Evolutionary conservation across 371 early-diverging fungal species (phyloP).

Genomic region (Circinella umbellata): DNA sequence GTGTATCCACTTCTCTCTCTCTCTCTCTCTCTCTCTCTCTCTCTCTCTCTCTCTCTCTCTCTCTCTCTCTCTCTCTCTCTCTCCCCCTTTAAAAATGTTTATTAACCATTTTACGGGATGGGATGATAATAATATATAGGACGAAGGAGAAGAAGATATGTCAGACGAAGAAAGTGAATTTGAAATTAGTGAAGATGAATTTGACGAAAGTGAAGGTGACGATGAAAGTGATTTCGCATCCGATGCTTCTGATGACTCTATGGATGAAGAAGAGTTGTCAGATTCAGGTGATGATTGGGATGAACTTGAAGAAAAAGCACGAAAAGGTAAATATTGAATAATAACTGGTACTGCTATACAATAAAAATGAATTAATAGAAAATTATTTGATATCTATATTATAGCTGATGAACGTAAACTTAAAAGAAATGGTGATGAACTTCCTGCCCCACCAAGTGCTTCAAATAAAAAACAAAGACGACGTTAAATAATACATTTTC

Average conservation of each 20-base stretch:
- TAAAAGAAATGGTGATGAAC: constrained; percentile 47
- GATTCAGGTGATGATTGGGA: constrained; percentile 81
- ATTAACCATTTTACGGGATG: neutral
- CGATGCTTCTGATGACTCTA: constrained; percentile 67
- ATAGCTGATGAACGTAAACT: constrained; percentile 64
- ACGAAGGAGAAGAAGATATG: constrained; percentile 52
- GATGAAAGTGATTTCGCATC: constrained; percentile 75
- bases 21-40: too few relatives aligned
- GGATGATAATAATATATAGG: constrained; percentile 4
- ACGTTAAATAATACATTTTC: constrained; percentile 20
- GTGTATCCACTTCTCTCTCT: too few relatives aligned
- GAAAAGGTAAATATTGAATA: constrained; percentile 44
- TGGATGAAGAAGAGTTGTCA: constrained; percentile 61
- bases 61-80: too few relatives aligned
- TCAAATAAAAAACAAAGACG: constrained; percentile 31
- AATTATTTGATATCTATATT: constrained; percentile 3
- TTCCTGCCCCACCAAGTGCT: constrained; percentile 23
- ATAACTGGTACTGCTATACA: too few relatives aligned
- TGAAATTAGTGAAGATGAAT: constrained; percentile 55
- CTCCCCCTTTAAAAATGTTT: neutral
- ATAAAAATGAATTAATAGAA: neutral
- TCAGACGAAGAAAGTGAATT: constrained; percentile 69
- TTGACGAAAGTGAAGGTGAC: constrained; percentile 65
- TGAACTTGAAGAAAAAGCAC: constrained; percentile 79
- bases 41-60: too few relatives aligned